Conservation (phyloP, 306 rosid genomes). For the Hylodesmum podocarpum region DNA sequence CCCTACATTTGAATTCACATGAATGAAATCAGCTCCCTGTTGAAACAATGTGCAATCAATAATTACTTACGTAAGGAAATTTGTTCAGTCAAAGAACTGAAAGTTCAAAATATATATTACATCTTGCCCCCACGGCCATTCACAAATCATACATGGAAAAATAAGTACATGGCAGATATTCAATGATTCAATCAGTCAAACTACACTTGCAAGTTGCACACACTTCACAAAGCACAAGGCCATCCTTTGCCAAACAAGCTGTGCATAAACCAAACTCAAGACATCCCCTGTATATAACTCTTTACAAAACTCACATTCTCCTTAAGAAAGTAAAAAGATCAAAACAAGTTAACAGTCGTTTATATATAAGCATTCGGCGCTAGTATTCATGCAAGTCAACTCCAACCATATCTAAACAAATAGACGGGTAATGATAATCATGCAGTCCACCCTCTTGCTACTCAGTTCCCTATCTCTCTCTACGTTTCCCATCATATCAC, state of each 20-base stretch:
- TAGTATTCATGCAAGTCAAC: neutral
- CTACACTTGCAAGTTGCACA: neutral
- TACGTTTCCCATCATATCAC: too few relatives aligned
- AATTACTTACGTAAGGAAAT: neutral
- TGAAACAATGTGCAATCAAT: constrained; percentile 2
- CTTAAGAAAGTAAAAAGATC: neutral
- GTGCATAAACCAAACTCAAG: neutral
- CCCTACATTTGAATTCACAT: neutral
- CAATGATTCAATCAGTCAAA: neutral
- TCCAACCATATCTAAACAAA: neutral
- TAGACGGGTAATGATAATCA: too few relatives aligned
- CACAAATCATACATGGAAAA: neutral
- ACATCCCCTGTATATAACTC: neutral
- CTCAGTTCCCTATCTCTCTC: too few relatives aligned
- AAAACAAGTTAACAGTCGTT: too few relatives aligned
- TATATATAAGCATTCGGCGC: neutral
- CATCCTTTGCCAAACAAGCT: neutral
- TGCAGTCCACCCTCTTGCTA: too few relatives aligned
- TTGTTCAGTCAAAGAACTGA: neutral
- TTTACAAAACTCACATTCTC: neutral
- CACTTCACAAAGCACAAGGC: neutral
- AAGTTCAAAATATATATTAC: neutral
- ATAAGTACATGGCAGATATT: neutral
- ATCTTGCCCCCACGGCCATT: neutral
- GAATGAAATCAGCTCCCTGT: neutral